phyloP scores from a whole-genome alignment of 768 basidiomycete genomes.

The Amanita jacksonii region DNA sequence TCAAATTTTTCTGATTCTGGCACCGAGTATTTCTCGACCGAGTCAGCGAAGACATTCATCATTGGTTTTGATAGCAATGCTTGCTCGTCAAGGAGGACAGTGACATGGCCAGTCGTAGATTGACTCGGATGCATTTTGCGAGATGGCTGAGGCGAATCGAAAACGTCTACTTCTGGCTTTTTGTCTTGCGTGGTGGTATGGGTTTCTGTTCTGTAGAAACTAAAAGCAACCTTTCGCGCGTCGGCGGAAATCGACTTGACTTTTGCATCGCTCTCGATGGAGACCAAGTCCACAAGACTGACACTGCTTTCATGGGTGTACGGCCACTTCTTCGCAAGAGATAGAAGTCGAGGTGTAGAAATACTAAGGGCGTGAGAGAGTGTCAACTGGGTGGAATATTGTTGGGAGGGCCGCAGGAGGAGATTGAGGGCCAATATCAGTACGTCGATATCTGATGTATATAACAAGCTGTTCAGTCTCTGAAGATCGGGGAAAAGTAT shows the following conservation, averaged over 20 bases:
- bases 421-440: conserved; percentile 77
- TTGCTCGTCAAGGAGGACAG: conserved; percentile 52
- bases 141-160: conserved; percentile 33
- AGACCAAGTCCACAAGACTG: conserved; percentile 65
- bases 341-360: conserved; percentile 70
- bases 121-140: conserved; percentile 30
- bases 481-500: conserved; percentile 22
- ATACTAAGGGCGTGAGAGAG: conserved; percentile 78
- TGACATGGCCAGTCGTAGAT: conserved; percentile 41
- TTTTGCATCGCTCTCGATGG: conserved; percentile 37
- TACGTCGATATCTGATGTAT: conserved; percentile 84
- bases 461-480: conserved; percentile 85
- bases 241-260: conserved; percentile 60
- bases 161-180: conserved; percentile 34
- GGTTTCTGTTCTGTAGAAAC: conserved; percentile 62
- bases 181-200: conserved; percentile 33
- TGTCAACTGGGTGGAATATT: conserved; percentile 83
- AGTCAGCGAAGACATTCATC: conserved; percentile 73
- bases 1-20: conserved; percentile 84
- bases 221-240: conserved; percentile 72
- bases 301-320: conserved; percentile 73
- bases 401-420: conserved; percentile 86
- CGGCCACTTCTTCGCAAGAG: conserved; percentile 80
- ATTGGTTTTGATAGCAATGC: conserved; percentile 50
- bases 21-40: conserved; percentile 54